phyloP scores from a whole-genome alignment of 2,329 filamentous ascomycete genomes.

The Westerdykella sp. region DNA sequence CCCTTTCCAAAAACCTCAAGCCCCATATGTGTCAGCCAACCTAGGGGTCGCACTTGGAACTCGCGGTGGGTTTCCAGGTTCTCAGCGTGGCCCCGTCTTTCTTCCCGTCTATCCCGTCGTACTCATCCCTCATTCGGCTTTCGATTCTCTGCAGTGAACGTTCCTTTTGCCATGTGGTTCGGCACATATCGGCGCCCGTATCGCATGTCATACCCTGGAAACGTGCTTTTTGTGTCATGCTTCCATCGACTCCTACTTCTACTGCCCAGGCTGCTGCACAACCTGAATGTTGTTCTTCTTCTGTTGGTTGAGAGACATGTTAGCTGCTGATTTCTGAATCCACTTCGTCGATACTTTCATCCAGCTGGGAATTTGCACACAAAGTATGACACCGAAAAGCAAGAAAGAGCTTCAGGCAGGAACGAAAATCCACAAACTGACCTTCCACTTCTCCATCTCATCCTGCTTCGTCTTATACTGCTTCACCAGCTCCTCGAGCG shows the following conservation, averaged over 20 bases:
- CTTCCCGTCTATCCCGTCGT: not conserved
- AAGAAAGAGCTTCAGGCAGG: not conserved
- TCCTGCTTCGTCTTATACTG: conserved; percentile 93
- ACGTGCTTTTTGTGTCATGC: not conserved
- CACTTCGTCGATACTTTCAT: not conserved
- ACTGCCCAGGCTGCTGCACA: conserved; percentile 58
- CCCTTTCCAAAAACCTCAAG: too few species aligned
- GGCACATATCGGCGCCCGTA: conserved; percentile 3
- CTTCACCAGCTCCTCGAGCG: conserved; percentile 89
- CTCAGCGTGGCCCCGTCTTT: not conserved
- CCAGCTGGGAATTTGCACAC: not conserved
- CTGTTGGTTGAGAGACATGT: conserved; percentile 40
- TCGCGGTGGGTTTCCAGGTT: too few species aligned
- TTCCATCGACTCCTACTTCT: conserved; percentile 11
- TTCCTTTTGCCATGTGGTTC: conserved; percentile 12
- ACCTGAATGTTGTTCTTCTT: conserved; percentile 88
- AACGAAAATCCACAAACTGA: conserved; percentile 40
- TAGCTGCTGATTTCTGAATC: not conserved
- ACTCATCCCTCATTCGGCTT: not conserved
- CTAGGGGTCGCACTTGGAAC: too few species aligned
- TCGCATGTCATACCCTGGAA: not conserved
- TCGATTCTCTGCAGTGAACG: not conserved
- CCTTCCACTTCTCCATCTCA: conserved; percentile 98
- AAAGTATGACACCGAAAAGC: not conserved
- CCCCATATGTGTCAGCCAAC: too few species aligned